Evolutionary conservation across 2,329 filamentous ascomycete species (phyloP), one percentile per base, ranked within the genome.

Genomic region (Didymella lethalis): DNA sequence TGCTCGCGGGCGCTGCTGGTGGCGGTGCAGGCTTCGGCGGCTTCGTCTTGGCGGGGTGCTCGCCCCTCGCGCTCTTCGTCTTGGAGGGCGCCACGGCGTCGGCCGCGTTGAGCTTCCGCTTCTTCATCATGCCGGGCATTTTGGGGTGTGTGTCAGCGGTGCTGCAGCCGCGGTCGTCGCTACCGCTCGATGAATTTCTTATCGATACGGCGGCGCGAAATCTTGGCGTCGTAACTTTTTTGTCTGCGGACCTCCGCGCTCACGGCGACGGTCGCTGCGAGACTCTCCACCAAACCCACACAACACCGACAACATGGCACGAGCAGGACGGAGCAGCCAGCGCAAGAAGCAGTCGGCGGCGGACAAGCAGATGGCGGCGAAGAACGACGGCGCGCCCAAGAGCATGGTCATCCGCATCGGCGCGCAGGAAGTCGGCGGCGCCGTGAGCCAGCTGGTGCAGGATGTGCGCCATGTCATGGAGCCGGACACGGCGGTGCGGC

Each of bases 341-440:
- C 66, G 74, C 49, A 70, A 68, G 57, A 75, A 73, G 65, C 74
- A 76, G 72, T 75, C 74, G 20, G 66, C 58, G 4, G 48, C 62
- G 43, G 74, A 76, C 62, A 75, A 75, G 67, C 63, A 70, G 53
- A 63, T 64, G 31, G 58, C 67, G 16, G 87, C 88, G 77, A 87
- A 88, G 77, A 83, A 82, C 59, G 83, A 85, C 52, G 87, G 88
- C 64, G 85, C 88, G 50, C 95, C 95, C 32, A 97, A 97, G 84
- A 96, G 90, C 76, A 97, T 99, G 94, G 94, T 99, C 58, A 97
- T 99, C 78, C 91, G 95, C 68, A 93, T 97, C 71, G 95, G 95
- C 70, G 94, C 93, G 69, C 91, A 93, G 71, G 92, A 97, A 75
- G 92, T 99, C 51, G 95, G 95, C 57, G 87, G 92, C 59, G 96